Conservation (phyloP, 306 rosid species). For the Sphenostylis stenocarpa region DNA sequence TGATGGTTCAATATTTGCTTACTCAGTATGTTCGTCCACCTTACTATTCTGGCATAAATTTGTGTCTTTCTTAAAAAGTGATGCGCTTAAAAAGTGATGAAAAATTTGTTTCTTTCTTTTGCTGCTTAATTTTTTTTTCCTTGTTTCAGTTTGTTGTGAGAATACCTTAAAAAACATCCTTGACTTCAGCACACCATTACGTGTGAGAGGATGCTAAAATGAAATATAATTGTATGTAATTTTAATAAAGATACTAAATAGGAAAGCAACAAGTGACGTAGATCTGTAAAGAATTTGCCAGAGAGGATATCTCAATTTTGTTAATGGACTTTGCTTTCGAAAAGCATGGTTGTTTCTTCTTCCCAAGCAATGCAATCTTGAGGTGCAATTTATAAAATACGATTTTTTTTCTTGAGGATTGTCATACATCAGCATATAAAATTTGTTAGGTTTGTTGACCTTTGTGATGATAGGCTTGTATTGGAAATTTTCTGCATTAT, state of each 20-base stretch:
- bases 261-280: background rate
- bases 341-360: slow-evolving; percentile 1
- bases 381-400: background rate
- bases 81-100: background rate
- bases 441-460: background rate
- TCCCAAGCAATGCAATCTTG: background rate
- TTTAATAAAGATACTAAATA: background rate
- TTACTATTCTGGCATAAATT: slow-evolving; percentile 14
- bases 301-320: slow-evolving; percentile 19
- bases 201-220: slow-evolving; percentile 7
- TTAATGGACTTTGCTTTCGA: background rate
- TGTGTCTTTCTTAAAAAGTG: slow-evolving; percentile 15
- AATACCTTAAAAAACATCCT: background rate
- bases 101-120: slow-evolving; percentile 14
- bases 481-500: background rate
- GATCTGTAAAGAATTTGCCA: slow-evolving; percentile 13
- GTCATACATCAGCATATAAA: background rate
- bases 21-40: slow-evolving; percentile 53
- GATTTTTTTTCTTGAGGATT: background rate
- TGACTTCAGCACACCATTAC: background rate
- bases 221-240: background rate
- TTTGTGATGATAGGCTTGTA: background rate
- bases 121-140: background rate
- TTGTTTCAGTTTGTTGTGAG: background rate
- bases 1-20: slow-evolving; percentile 91